A percentile compares a stretch with the other conserved stretches of the same genome.
These are phyloP conservation scores for Metarhizium sp. DNA, from an alignment of 2,329 filamentous ascomycete genomes.

Conservation along the genomic window DNA sequence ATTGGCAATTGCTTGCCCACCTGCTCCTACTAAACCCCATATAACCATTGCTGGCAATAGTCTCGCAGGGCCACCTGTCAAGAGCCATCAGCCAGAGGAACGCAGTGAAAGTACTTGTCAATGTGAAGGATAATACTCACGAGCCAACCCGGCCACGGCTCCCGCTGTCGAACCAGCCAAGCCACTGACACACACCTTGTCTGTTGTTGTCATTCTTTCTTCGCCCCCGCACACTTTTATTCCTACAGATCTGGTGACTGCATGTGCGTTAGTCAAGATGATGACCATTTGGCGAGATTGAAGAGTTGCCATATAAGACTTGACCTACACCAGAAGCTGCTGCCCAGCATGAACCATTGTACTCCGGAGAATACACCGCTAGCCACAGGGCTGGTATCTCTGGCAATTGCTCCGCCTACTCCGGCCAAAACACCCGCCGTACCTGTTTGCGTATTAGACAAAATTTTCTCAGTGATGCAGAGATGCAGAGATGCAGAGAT, in stretches of 20 bases:
- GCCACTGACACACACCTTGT: constrained; percentile 59
- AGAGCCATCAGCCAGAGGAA: constrained; percentile 9
- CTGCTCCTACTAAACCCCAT: constrained; percentile 34
- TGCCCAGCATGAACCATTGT: constrained; percentile 74
- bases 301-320: neutral
- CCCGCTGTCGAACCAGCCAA: constrained; percentile 63
- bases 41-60: constrained; percentile 42
- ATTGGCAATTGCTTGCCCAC: constrained; percentile 29
- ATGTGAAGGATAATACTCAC: constrained; percentile 26
- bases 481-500: neutral
- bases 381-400: constrained; percentile 55
- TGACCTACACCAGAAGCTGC: constrained; percentile 62
- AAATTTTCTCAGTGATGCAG: neutral
- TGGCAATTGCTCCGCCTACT: constrained; percentile 61
- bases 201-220: constrained; percentile 41
- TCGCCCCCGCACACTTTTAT: constrained; percentile 40
- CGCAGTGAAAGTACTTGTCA: neutral
- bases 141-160: constrained; percentile 45
- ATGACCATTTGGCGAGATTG: neutral
- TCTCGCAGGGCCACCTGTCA: constrained; percentile 40
- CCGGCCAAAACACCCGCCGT: constrained; percentile 53
- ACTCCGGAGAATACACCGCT: constrained; percentile 65
- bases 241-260: constrained; percentile 39
- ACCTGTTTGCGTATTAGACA: constrained; percentile 31
- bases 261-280: neutral